Base-by-base conservation (phyloP, 768 basidiomycete genomes). In the Mycena floridula region DNA sequence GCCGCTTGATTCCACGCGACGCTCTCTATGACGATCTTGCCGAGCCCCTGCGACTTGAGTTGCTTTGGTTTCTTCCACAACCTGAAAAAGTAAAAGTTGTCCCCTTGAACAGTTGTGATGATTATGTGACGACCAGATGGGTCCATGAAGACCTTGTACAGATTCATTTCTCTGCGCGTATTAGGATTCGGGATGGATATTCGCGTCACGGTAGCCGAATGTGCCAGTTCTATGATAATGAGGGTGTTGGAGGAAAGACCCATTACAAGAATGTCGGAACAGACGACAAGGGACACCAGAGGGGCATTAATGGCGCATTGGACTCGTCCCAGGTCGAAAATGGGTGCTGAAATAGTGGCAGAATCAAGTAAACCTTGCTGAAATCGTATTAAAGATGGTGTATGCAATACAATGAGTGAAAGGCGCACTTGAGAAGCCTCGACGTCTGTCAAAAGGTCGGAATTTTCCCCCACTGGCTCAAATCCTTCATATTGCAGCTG, bases 401-500 rank as follows among this genome's bases (percentile, higher is more conserved):
- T 45, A 45, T 58, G 50, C 28, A 49, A 49, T 50, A 5, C 23
- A 28, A 15, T 49, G 24, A 25, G 25, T 15, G 27, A 40, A 49
- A 43, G 44, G 36, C 27, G 49, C 46, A 47, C 32, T 40, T 26
- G 46, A 44, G 56, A 52, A 37, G 51, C 49, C 12, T 43, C 43
- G 26, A 66, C 56, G 32, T 68, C 65, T 27, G 69, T 23, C 72
- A 46, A 64, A 45, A 52, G 73, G 68, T 44, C 62, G 48, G 62
- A 55, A 60, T 81, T 78, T 55, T 76, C 70, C 46, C 62, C 61
- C 35, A 74, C 76, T 45, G 77, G 79, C 62, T 97, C 93, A 56
- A 92, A 97, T 8, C 92, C 93, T 58, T 95, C 87, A 54, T 86
- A 93, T 44, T 85, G 79, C 20, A 93, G n/a, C n/a, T n/a, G n/a